Evolutionary conservation across 805 yeast genomes (phyloP).

Genomic region (Kodamaea leandrae): DNA sequence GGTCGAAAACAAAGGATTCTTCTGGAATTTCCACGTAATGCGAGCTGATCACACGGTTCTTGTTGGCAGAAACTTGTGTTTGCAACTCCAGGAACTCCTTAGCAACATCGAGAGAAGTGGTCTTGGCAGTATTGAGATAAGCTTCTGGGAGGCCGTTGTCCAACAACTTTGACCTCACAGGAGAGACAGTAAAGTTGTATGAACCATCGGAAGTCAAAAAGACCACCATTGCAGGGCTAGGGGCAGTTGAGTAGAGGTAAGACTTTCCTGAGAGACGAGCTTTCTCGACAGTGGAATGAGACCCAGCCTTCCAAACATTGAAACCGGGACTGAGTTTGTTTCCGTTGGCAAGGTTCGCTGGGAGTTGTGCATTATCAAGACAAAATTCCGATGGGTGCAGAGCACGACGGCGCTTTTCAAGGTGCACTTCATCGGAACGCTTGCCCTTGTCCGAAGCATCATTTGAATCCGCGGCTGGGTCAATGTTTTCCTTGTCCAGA

Average conservation of each 20-base stretch:
- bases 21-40: conserved; percentile 28
- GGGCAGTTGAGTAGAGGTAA: conserved; percentile 24
- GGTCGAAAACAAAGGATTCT: conserved; percentile 26
- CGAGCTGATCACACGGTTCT: conserved; percentile 23
- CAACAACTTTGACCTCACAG: conserved; percentile 16
- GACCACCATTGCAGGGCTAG: conserved; percentile 27
- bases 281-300: conserved; percentile 15
- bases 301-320: conserved; percentile 15
- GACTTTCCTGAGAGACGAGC: conserved; percentile 22
- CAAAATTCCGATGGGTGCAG: conserved; percentile 18
- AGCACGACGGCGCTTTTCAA: conserved; percentile 7
- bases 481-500: too few species aligned
- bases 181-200: conserved; percentile 23
- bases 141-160: conserved; percentile 24
- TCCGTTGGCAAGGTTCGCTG: conserved; percentile 17
- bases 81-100: conserved; percentile 23
- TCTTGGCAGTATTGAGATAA: conserved; percentile 13
- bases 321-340: conserved; percentile 24
- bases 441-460: background rate
- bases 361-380: conserved; percentile 17
- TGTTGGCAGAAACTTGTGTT: conserved; percentile 17
- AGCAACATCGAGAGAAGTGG: conserved; percentile 16
- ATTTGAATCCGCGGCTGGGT: too few species aligned
- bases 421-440: conserved; percentile 1
- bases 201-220: conserved; percentile 34